Evolutionary conservation across 352 stramenopile species (phyloP).

Genomic region (Globisporangium iwayamae): DNA sequence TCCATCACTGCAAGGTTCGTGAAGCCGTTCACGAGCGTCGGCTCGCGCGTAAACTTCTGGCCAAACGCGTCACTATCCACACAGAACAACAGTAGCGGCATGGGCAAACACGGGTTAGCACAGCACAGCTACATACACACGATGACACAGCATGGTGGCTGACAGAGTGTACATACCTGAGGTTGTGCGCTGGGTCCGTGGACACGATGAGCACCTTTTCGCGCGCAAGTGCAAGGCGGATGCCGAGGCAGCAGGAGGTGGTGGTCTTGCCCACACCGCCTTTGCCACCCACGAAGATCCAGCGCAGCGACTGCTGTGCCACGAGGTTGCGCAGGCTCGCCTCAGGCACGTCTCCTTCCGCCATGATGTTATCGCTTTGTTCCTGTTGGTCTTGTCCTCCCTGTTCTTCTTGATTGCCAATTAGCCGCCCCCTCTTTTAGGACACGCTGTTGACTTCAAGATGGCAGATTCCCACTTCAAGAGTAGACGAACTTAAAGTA

Average conservation of each 20-base stretch:
- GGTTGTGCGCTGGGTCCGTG: conserved; percentile 99
- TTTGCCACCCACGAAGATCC: conserved; percentile 96
- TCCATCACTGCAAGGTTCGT: conserved; percentile 98
- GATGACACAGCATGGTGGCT: not conserved
- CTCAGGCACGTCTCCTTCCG: conserved; percentile 68
- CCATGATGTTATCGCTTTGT: conserved; percentile 11
- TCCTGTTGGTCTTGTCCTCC: not conserved
- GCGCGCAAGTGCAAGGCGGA: conserved; percentile 87
- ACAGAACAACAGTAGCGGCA: not conserved
- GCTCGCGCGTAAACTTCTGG: conserved; percentile 98
- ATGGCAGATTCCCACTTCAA: too few relatives aligned
- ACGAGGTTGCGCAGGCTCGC: conserved; percentile 90
- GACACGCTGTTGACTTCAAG: too few relatives aligned
- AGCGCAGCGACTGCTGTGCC: conserved; percentile 85
- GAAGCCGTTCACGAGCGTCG: conserved; percentile 97
- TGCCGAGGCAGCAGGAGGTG: conserved; percentile 96
- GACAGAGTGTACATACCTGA: conserved; percentile 53
- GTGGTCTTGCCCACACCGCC: conserved; percentile 96
- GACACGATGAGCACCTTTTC: conserved; percentile 98
- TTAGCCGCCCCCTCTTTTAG: too few relatives aligned
- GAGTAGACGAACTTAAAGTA: too few relatives aligned
- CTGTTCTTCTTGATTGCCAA: conserved; percentile 1
- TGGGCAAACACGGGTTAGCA: not conserved
- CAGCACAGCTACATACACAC: not conserved
- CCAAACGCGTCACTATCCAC: conserved; percentile 94